Percentiles rank a stretch among this genome's conserved stretches.
These are phyloP conservation scores for Paramecium biaurelia DNA, from an alignment of 73 alveolate species.

Conservation along the genomic window DNA sequence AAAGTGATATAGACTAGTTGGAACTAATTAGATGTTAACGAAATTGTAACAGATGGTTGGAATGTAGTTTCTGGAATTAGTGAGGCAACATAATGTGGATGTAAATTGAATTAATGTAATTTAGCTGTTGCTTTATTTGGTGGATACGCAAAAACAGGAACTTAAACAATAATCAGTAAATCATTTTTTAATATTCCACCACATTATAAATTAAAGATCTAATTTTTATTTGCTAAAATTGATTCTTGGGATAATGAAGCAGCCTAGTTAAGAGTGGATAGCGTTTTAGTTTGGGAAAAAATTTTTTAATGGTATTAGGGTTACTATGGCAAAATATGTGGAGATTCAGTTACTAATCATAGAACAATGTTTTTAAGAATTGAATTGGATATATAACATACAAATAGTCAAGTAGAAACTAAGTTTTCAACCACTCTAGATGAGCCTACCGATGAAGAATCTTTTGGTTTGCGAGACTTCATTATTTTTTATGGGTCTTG, in stretches of 20 bases:
- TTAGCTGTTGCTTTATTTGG: slow-evolving; percentile 21
- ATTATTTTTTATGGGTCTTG: not conserved
- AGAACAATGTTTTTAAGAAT: not conserved
- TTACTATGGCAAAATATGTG: not conserved
- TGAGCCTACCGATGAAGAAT: not conserved
- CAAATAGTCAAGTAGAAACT: not conserved
- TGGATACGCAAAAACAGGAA: not conserved
- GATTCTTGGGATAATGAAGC: slow-evolving; percentile 21
- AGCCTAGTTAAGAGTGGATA: not conserved
- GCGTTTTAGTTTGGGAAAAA: not conserved
- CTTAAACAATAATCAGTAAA: not conserved
- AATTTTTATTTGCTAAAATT: not conserved
- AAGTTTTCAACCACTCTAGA: not conserved
- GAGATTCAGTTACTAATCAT: not conserved
- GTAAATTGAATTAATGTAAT: not conserved
- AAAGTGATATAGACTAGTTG: not conserved
- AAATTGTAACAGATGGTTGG: not conserved
- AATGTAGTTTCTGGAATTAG: not conserved
- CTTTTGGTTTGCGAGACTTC: slow-evolving; percentile 32
- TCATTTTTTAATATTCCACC: not conserved
- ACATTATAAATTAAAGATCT: not conserved
- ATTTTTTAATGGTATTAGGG: not conserved
- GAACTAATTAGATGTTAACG: not conserved
- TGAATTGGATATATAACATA: not conserved
- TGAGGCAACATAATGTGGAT: not conserved